Base-by-base conservation (phyloP, 2,329 filamentous ascomycete species). In the Pyrenochaeta sp. region DNA sequence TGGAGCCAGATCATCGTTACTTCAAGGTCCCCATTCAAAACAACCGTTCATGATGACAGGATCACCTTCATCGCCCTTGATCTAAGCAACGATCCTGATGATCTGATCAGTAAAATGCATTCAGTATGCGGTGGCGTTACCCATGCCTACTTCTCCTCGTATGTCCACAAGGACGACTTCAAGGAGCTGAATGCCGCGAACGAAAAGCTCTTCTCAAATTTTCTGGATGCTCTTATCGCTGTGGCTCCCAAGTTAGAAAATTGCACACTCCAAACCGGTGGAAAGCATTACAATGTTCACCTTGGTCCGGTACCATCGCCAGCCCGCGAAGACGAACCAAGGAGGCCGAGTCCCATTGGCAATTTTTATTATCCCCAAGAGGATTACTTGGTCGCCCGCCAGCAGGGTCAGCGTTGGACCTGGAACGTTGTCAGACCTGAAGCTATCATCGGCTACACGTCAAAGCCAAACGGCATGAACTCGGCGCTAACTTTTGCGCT, bases 311-410 rank as follows among this genome's bases (percentile, higher is more conserved):
- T 40, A 10, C 41, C 41, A 19, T 40, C 30, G 11, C 35, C 35
- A 11, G 35, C 30, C 4, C 35, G 41, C 5, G 45, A 44, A 22
- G 27, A 36, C 9, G 30, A 40, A 2, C 40, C 40, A 5, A 17
- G 41, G 10, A n/a, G 17, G 8, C 11, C 18, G 11, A 26, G 23
- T 13, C 22, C 32, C n/a, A 23, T 35, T 15, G 34, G 18, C 2
- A 49, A 44, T 19, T 49, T 49, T 29, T 49, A 49, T 23, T 49
- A 36, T 18, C 28, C 29, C 3, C 45, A 49, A 28, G 45, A 49
- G 35, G 45, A 49, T 23, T 44, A 36, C 29, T 27, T 49, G 11
- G 13, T 36, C 10, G 17, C 9, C 9, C 26, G 24, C 13, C 41
- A 44, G 10, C 31, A 26, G 10, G 35, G 30, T 14, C n/a, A 27